Conservation (phyloP, 805 yeast species). For the Pichia eremophila region DNA sequence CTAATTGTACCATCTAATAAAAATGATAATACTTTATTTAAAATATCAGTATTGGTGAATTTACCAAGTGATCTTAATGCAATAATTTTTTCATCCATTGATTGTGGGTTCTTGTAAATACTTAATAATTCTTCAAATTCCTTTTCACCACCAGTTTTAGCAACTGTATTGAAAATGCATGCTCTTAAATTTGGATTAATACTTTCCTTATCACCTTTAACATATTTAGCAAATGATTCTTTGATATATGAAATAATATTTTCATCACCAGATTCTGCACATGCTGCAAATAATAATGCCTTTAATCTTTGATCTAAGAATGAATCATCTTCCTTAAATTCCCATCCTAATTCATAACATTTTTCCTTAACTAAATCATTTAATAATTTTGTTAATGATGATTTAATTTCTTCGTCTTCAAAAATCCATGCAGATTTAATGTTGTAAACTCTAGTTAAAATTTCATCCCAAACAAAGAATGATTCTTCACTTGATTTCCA, state of each 20-base stretch:
- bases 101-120: constrained; percentile 41
- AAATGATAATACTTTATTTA: constrained; percentile 30
- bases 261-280: constrained; percentile 33
- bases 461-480: constrained; percentile 50
- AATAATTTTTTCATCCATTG: constrained; percentile 49
- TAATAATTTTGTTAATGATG: constrained; percentile 27
- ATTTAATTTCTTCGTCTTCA: constrained; percentile 26
- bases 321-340: constrained; percentile 69
- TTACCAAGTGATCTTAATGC: constrained; percentile 48
- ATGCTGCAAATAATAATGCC: constrained; percentile 33
- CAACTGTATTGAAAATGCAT: constrained; percentile 36
- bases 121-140: constrained; percentile 33
- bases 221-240: constrained; percentile 21
- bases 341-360: constrained; percentile 57
- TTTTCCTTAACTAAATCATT: constrained; percentile 20
- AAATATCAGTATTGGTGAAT: constrained; percentile 29
- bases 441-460: constrained; percentile 32
- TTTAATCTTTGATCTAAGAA: constrained; percentile 30
- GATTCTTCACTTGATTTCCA: constrained; percentile 29
- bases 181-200: constrained; percentile 39
- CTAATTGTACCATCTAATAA: constrained; percentile 64
- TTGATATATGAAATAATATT: constrained; percentile 25
- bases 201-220: constrained; percentile 21
- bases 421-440: constrained; percentile 29
- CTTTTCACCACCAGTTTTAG: constrained; percentile 29